Percentiles rank a stretch among this genome's conserved stretches.
These are phyloP conservation scores for Amphirosellinia nigrospora DNA, from an alignment of 495 filamentous ascomycete genomes.

Conservation along the genomic window DNA sequence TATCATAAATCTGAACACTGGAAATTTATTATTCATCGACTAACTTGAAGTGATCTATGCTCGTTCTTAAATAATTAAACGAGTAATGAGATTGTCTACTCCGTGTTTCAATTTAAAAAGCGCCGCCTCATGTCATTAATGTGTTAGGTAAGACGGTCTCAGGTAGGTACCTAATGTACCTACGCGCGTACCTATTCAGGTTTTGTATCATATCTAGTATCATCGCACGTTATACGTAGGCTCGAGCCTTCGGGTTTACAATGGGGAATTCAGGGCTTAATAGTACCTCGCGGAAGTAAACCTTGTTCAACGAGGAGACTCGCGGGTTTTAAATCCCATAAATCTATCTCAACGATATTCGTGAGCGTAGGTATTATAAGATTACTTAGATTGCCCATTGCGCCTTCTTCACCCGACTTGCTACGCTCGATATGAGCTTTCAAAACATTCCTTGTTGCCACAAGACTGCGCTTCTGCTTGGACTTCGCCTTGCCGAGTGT, in stretches of 20 bases:
- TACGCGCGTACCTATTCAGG: no score
- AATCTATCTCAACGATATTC: background rate
- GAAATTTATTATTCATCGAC: background rate
- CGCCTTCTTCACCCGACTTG: constrained; percentile 82
- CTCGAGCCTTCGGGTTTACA: no score
- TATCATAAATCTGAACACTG: background rate
- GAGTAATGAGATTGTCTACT: no score
- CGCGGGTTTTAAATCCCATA: background rate
- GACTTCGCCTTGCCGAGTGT: constrained; percentile 90
- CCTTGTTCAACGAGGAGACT: background rate
- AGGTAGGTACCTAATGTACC: no score
- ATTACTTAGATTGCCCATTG: constrained; percentile 52
- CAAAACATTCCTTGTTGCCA: constrained; percentile 77
- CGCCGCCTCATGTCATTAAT: no score
- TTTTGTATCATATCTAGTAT: no score
- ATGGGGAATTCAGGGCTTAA: no score
- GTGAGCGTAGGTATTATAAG: background rate
- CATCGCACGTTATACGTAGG: no score
- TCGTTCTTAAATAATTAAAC: background rate
- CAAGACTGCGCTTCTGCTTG: constrained; percentile 91
- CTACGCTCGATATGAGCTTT: constrained; percentile 81
- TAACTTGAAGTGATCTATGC: background rate
- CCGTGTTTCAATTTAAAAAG: background rate
- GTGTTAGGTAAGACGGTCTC: no score
- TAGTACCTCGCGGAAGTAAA: background rate